Conservation (phyloP, 768 basidiomycete genomes). For the Pleurotus salmoneostramineus region DNA sequence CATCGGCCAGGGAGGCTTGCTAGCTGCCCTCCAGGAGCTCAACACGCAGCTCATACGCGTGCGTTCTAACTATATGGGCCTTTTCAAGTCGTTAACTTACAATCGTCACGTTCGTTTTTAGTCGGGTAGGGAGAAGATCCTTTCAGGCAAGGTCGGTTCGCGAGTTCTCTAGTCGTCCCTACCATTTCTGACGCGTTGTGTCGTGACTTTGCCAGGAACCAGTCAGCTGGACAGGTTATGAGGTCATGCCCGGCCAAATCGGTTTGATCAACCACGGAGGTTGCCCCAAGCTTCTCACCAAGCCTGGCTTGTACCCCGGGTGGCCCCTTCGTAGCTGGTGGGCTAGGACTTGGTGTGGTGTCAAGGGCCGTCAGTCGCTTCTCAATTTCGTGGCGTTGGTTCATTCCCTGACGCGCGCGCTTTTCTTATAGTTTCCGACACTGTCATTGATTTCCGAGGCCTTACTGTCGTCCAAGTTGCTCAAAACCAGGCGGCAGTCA, state of each 20-base stretch:
- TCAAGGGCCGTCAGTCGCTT: constrained; percentile 53
- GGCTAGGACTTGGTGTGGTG: constrained; percentile 72
- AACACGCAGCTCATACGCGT: constrained; percentile 59
- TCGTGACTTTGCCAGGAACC: constrained; percentile 38
- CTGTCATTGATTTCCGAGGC: constrained; percentile 77
- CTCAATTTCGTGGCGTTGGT: neutral
- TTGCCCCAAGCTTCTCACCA: constrained; percentile 69
- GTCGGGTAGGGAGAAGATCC: constrained; percentile 53
- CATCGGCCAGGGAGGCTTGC: constrained; percentile 61
- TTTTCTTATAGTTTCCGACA: constrained; percentile 62
- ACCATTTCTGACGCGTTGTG: neutral
- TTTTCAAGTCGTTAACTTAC: neutral
- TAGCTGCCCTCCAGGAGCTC: constrained; percentile 66
- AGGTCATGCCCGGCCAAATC: constrained; percentile 66
- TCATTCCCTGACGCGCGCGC: neutral
- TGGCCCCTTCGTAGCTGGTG: constrained; percentile 82
- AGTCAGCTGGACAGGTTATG: constrained; percentile 64
- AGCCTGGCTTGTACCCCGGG: constrained; percentile 73
- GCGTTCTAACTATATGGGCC: constrained; percentile 10
- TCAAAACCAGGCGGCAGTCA: constrained; percentile 75
- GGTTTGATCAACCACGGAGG: constrained; percentile 84
- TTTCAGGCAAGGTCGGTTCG: constrained; percentile 61
- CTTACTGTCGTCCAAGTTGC: constrained; percentile 82
- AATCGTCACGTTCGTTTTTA: too few relatives aligned
- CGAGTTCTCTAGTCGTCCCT: neutral